These are phyloP conservation scores for Spathaspora gorwiae DNA, from an alignment of 805 yeast species.

Conservation along the genomic window DNA sequence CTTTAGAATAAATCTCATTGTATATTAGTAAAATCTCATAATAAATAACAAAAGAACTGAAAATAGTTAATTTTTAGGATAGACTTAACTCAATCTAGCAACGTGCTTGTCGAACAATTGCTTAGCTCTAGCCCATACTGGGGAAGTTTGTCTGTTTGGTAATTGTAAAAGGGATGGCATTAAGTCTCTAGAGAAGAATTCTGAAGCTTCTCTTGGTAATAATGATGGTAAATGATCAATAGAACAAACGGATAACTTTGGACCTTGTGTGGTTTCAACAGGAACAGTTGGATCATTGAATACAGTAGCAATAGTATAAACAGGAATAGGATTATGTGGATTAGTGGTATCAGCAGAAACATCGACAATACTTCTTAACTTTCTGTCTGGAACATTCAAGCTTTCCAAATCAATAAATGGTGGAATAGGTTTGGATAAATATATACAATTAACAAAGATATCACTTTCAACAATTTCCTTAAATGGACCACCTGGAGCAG, in stretches of 20 bases:
- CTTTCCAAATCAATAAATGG: conserved; percentile 76
- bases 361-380: conserved; percentile 87
- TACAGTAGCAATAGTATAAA: conserved; percentile 83
- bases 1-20: conserved; percentile 41
- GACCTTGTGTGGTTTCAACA: conserved; percentile 76
- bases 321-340: conserved; percentile 97
- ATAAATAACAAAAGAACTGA: background rate
- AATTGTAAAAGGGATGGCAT: conserved; percentile 84
- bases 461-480: conserved; percentile 83
- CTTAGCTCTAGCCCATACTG: conserved; percentile 91
- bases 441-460: conserved; percentile 93
- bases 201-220: conserved; percentile 96
- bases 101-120: conserved; percentile 80
- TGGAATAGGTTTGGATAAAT: conserved; percentile 87
- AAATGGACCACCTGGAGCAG: conserved; percentile 97
- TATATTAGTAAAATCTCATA: background rate
- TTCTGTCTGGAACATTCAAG: conserved; percentile 66
- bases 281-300: conserved; percentile 86
- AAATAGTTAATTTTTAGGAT: background rate
- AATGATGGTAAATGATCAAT: conserved; percentile 95
- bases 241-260: conserved; percentile 84
- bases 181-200: conserved; percentile 80
- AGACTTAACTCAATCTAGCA: conserved; percentile 49
- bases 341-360: conserved; percentile 98
- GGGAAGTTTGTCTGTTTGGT: conserved; percentile 75